phyloP scores from a whole-genome alignment of 306 rosid species.

The Coriaria nepalensis region DNA sequence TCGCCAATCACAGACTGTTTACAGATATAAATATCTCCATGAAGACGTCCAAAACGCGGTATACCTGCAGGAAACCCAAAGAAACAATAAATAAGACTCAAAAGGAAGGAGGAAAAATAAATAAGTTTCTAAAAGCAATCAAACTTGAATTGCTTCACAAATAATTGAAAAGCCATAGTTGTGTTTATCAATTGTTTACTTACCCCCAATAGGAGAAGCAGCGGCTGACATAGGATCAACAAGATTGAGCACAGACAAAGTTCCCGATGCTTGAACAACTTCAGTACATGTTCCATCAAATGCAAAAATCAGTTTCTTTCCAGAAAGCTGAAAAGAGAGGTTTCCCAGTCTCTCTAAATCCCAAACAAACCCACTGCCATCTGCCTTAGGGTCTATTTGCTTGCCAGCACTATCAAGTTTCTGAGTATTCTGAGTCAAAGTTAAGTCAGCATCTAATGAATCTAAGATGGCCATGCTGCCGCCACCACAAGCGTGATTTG shows the following conservation, averaged over 20 bases:
- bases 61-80: conserved; percentile 49
- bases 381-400: conserved; percentile 64
- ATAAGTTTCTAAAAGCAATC: background rate
- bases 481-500: conserved; percentile 98
- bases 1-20: conserved; percentile 85
- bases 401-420: conserved; percentile 57
- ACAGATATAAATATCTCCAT: conserved; percentile 74
- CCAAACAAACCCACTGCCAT: conserved; percentile 99
- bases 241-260: conserved; percentile 80
- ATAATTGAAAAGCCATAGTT: background rate
- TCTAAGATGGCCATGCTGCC: conserved; percentile 98
- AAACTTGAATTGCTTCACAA: background rate
- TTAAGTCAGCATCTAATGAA: conserved; percentile 66
- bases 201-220: conserved; percentile 99
- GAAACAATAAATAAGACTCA: conserved; percentile 11
- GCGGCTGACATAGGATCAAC: conserved; percentile 99
- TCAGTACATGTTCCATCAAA: conserved; percentile 91
- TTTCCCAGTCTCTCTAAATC: conserved; percentile 93
- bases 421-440: conserved; percentile 56
- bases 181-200: conserved; percentile 24
- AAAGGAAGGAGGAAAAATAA: conserved; percentile 7
- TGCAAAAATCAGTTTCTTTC: conserved; percentile 92
- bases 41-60: conserved; percentile 97
- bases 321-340: conserved; percentile 84
- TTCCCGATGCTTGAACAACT: conserved; percentile 59